phyloP scores from a whole-genome alignment of 2,329 filamentous ascomycete genomes.

The Helicocarpus griseus region DNA sequence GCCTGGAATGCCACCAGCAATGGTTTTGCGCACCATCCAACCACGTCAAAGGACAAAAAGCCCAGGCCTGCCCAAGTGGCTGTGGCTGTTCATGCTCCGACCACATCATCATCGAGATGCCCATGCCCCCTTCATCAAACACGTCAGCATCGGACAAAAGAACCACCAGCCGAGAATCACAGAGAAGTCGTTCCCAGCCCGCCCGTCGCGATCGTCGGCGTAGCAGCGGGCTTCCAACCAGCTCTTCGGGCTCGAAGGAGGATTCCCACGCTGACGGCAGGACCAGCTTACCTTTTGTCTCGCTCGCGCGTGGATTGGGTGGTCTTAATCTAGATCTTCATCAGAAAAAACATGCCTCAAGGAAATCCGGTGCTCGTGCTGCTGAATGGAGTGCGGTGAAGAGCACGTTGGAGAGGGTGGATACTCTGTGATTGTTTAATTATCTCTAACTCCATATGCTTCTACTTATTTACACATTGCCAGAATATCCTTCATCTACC shows the following conservation, averaged over 20 bases:
- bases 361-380: slow-evolving; percentile 11
- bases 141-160: slow-evolving; percentile 13
- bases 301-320: slow-evolving; percentile 33
- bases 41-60: slow-evolving; percentile 5
- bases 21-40: slow-evolving; percentile 29
- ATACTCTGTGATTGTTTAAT: not conserved
- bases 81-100: slow-evolving; percentile 40
- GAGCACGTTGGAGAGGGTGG: slow-evolving; percentile 3
- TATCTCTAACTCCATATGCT: not conserved
- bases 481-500: not conserved
- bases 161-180: not conserved
- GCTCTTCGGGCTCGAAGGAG: slow-evolving; percentile 7
- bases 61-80: slow-evolving; percentile 34
- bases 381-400: not conserved
- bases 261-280: slow-evolving; percentile 27
- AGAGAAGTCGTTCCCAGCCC: slow-evolving; percentile 3
- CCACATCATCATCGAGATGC: slow-evolving; percentile 24
- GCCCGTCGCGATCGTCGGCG: slow-evolving; percentile 9
- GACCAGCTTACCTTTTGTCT: slow-evolving; percentile 30
- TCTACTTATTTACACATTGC: no score
- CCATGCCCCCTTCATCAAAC: slow-evolving; percentile 19
- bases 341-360: slow-evolving; percentile 21
- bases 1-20: slow-evolving; percentile 34
- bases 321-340: slow-evolving; percentile 33
- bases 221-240: not conserved